Evolutionary conservation across 352 stramenopile species (phyloP).

Genomic region (Globisporangium takayamanum): DNA sequence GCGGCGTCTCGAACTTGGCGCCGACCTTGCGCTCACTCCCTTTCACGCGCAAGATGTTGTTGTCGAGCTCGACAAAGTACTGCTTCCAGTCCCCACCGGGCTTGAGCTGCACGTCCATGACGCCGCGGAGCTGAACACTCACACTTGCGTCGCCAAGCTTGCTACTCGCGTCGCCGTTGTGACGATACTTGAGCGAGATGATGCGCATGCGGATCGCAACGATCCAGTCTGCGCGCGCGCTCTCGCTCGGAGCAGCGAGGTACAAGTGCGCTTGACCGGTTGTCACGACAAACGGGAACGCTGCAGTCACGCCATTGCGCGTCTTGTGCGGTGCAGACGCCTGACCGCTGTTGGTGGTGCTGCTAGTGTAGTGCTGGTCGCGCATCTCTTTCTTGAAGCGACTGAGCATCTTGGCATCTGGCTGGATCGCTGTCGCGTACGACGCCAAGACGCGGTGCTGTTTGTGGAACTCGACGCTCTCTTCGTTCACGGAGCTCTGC

Average conservation of each 20-base stretch:
- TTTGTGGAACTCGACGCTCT: constrained; percentile 46
- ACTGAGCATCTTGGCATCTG: constrained; percentile 25
- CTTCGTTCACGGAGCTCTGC: constrained; percentile 47
- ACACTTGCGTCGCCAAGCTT: constrained; percentile 2
- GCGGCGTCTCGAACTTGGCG: constrained; percentile 40
- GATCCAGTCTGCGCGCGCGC: constrained; percentile 53
- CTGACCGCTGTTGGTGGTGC: background rate
- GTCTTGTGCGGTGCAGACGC: background rate
- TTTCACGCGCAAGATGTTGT: constrained; percentile 64
- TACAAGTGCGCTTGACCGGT: constrained; percentile 49
- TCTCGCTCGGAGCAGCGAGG: constrained; percentile 35
- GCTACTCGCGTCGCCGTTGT: constrained; percentile 21
- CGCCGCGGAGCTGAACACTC: constrained; percentile 33
- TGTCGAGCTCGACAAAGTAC: constrained; percentile 54
- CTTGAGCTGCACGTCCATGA: constrained; percentile 52
- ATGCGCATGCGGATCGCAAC: constrained; percentile 57
- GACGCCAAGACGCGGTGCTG: constrained; percentile 28
- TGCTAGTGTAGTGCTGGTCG: constrained; percentile 17
- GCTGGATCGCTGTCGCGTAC: constrained; percentile 32
- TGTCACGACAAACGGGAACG: constrained; percentile 54
- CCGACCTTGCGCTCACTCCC: constrained; percentile 46
- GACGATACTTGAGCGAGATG: constrained; percentile 56
- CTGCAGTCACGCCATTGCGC: constrained; percentile 12
- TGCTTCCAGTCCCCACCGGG: constrained; percentile 44
- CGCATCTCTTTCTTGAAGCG: constrained; percentile 25